Evolutionary conservation across 2,329 filamentous ascomycete genomes (phyloP).

Genomic region (Chaetomium sp.): DNA sequence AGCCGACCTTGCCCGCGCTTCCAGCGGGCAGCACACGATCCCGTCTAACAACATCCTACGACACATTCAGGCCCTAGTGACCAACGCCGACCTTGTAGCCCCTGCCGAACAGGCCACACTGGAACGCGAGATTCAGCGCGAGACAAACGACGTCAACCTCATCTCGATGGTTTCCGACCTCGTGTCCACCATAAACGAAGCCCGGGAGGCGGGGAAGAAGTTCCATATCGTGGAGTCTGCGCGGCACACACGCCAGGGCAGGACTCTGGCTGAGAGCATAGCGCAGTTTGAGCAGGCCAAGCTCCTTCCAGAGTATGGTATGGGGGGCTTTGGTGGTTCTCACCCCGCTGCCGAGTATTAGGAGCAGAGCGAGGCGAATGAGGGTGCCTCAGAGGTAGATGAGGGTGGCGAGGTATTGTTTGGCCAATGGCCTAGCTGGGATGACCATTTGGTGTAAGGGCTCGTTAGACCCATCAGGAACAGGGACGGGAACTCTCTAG

Average conservation of each 20-base stretch:
- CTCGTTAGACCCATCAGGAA: background rate
- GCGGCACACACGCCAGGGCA: constrained; percentile 19
- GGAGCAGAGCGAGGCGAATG: background rate
- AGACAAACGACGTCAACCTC: constrained; percentile 82
- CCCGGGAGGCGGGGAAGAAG: constrained; percentile 75
- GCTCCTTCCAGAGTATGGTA: background rate
- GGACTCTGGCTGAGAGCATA: constrained; percentile 30
- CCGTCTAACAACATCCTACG: constrained; percentile 76
- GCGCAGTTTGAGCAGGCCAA: constrained; percentile 6
- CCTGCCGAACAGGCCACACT: constrained; percentile 69
- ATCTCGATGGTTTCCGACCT: constrained; percentile 75
- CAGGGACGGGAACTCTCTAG: background rate
- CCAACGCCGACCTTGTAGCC: constrained; percentile 77
- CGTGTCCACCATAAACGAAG: constrained; percentile 69
- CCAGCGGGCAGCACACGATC: constrained; percentile 42
- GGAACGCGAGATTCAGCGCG: constrained; percentile 69
- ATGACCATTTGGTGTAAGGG: background rate
- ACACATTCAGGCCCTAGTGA: constrained; percentile 82
- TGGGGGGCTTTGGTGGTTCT: background rate
- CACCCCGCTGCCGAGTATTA: constrained; percentile 5
- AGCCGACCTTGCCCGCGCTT: constrained; percentile 38
- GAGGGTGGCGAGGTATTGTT: background rate
- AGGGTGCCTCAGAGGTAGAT: background rate
- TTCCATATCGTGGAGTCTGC: constrained; percentile 59
- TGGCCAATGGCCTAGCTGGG: too few species aligned